Conservation (phyloP, 345 rosid genomes). For the Populus davidiana region DNA sequence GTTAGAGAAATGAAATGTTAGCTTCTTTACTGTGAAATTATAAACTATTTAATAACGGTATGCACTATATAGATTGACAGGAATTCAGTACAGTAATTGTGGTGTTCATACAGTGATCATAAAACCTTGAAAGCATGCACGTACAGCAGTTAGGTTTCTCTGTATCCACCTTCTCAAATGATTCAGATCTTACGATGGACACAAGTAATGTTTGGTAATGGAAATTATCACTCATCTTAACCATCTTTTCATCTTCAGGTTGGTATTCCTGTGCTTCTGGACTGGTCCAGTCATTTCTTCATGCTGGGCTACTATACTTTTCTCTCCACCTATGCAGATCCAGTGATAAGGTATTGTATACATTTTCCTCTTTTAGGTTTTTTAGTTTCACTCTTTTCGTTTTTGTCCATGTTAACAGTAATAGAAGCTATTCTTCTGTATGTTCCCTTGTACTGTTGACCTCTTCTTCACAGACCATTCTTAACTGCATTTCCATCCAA, state of each 20-base stretch:
- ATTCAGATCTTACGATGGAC: neutral
- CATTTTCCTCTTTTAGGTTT: neutral
- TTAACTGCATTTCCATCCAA: constrained; percentile 48
- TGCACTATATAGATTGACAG: too few relatives aligned
- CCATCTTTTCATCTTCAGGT: constrained; percentile 42
- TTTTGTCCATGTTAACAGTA: too few relatives aligned
- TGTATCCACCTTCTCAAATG: neutral
- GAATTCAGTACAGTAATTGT: neutral
- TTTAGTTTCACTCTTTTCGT: too few relatives aligned
- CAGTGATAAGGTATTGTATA: constrained; percentile 55
- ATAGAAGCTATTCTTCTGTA: neutral
- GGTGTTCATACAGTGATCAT: neutral
- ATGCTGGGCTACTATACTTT: constrained; percentile 81
- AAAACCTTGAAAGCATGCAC: neutral
- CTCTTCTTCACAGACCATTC: constrained; percentile 41
- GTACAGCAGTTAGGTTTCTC: neutral
- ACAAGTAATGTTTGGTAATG: neutral
- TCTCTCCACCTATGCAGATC: constrained; percentile 71
- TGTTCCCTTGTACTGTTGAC: neutral
- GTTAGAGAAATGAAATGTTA: neutral
- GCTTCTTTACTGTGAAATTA: neutral
- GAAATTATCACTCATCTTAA: neutral
- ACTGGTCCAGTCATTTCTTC: constrained; percentile 82
- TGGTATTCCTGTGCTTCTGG: constrained; percentile 67
- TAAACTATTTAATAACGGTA: neutral